Evolutionary conservation across 2,329 filamentous ascomycete species (phyloP).

Genomic region (Talaromyces sp.): DNA sequence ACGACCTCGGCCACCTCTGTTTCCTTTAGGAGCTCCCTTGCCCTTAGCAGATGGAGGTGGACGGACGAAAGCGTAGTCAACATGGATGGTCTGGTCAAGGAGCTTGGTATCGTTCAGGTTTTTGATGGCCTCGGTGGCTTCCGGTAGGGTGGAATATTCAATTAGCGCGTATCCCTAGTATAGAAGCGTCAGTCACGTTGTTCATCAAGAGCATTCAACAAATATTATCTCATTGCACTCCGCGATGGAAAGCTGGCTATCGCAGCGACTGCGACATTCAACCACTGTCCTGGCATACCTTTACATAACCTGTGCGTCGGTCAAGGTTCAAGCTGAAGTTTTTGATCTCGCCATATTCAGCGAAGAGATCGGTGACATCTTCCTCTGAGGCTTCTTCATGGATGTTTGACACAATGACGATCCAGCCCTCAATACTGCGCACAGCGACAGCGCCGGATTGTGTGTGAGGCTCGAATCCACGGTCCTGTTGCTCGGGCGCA

Average conservation of each 20-base stretch:
- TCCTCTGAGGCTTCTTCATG: constrained; percentile 70
- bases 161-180: constrained; percentile 66
- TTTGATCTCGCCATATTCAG: constrained; percentile 68
- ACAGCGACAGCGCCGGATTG: constrained; percentile 57
- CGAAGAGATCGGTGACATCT: constrained; percentile 67
- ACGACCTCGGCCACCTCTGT: constrained; percentile 42
- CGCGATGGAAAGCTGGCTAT: not conserved
- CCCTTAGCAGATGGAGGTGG: constrained; percentile 55
- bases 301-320: constrained; percentile 67
- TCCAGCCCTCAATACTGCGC: constrained; percentile 70
- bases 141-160: constrained; percentile 65
- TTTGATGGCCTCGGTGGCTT: constrained; percentile 66
- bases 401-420: constrained; percentile 69
- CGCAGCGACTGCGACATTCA: not conserved
- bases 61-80: constrained; percentile 68
- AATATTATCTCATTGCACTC: not conserved
- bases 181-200: constrained; percentile 11
- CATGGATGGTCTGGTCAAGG: constrained; percentile 66
- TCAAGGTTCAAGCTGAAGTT: constrained; percentile 69
- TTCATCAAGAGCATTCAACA: not conserved
- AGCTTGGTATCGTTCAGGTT: constrained; percentile 63
- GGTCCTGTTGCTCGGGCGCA: constrained; percentile 31
- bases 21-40: constrained; percentile 47
- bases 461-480: constrained; percentile 47
- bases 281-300: constrained; percentile 50